A percentile compares a stretch with the other conserved stretches of the same genome.
phyloP scores from a whole-genome alignment of 441 rosid genomes.

The Syzygium malaccense region DNA sequence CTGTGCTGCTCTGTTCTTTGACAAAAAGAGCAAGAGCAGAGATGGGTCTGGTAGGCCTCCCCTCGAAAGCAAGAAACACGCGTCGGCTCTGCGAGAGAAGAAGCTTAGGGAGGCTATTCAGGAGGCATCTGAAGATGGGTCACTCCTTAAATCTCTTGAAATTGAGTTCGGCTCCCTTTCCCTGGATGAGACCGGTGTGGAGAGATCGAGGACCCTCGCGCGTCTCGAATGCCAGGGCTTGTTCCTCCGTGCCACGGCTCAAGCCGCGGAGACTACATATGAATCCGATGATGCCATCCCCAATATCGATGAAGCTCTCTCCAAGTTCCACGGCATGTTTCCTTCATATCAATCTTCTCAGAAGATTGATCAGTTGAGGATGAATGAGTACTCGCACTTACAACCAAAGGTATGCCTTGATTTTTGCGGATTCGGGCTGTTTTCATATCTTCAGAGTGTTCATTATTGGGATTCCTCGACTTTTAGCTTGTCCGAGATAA shows the following conservation, averaged over 20 bases:
- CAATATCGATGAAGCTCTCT: conserved; percentile 49
- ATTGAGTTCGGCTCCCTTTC: conserved; percentile 45
- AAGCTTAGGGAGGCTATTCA: conserved; percentile 89
- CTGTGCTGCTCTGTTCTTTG: conserved; percentile 91
- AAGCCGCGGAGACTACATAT: conserved; percentile 61
- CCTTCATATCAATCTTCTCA: conserved; percentile 78
- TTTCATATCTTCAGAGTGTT: conserved; percentile 76
- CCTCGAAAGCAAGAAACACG: conserved; percentile 33
- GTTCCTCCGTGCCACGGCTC: conserved; percentile 81
- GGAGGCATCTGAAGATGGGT: conserved; percentile 93
- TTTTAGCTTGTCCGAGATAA: conserved; percentile 90
- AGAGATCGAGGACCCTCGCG: conserved; percentile 88
- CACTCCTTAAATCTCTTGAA: conserved; percentile 72
- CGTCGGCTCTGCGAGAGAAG: conserved; percentile 58
- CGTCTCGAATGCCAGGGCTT: conserved; percentile 91
- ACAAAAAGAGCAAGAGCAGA: conserved; percentile 77
- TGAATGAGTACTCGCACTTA: conserved; percentile 71
- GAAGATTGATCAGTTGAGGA: conserved; percentile 76
- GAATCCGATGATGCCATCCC: conserved; percentile 71
- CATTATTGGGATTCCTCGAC: conserved; percentile 96
- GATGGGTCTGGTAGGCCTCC: conserved; percentile 58
- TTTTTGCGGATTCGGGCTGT: conserved; percentile 94
- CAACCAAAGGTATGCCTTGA: conserved; percentile 97
- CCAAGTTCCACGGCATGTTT: conserved; percentile 79
- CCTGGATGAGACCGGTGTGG: conserved; percentile 52